These are phyloP conservation scores for Candida corydali DNA, from an alignment of 805 yeast genomes.

Conservation along the genomic window DNA sequence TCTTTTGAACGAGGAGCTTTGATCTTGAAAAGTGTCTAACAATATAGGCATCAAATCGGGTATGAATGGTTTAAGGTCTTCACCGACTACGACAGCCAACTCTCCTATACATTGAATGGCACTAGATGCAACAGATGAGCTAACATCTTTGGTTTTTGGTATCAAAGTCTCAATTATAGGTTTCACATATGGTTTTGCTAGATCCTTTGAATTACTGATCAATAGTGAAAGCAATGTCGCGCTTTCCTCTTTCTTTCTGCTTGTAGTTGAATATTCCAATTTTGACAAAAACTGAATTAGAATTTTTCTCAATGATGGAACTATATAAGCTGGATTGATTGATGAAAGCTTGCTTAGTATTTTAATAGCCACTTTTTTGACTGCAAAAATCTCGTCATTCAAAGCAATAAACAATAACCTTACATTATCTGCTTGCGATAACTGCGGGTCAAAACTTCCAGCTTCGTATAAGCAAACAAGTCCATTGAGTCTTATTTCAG, in stretches of 20 bases:
- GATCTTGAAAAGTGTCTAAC: constrained; percentile 86
- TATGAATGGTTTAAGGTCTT: constrained; percentile 68
- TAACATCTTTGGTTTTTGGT: constrained; percentile 67
- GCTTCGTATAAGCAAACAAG: constrained; percentile 59
- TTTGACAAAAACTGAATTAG: constrained; percentile 82
- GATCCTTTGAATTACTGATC: constrained; percentile 71
- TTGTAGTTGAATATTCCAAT: constrained; percentile 73
- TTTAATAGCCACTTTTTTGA: constrained; percentile 71
- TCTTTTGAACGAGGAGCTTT: constrained; percentile 80
- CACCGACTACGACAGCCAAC: constrained; percentile 83
- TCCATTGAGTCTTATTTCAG: constrained; percentile 82
- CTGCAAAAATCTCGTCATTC: constrained; percentile 84
- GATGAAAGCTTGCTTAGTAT: constrained; percentile 80
- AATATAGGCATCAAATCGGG: constrained; percentile 81
- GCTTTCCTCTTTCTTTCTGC: constrained; percentile 79
- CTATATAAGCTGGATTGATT: constrained; percentile 92
- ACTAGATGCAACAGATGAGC: constrained; percentile 81
- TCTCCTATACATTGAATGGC: constrained; percentile 88
- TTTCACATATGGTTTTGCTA: constrained; percentile 86
- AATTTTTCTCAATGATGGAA: constrained; percentile 86
- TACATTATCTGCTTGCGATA: constrained; percentile 91
- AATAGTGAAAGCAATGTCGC: constrained; percentile 70
- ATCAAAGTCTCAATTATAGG: constrained; percentile 84
- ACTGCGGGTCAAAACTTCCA: constrained; percentile 78
- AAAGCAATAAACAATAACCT: constrained; percentile 79